A percentile compares a stretch with the other conserved stretches of the same genome.
These are phyloP conservation scores for Citrus medica DNA, from an alignment of 345 rosid genomes.

Conservation along the genomic window DNA sequence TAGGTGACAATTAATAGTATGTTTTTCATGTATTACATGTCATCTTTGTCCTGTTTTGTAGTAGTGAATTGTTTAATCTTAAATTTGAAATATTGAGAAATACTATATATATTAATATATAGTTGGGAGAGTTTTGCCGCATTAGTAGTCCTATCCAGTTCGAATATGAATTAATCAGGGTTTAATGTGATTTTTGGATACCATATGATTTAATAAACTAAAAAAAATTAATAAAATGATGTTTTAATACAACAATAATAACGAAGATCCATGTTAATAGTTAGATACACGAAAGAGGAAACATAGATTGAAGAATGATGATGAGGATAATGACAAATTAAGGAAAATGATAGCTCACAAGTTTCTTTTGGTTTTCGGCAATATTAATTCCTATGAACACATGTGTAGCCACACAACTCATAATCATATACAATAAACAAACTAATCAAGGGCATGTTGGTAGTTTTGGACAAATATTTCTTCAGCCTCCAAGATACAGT, in stretches of 20 bases:
- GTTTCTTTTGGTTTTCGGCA: neutral
- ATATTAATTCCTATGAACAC: too few relatives aligned
- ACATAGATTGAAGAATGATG: neutral
- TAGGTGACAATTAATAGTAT: too few relatives aligned
- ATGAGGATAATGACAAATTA: neutral
- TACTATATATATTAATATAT: too few relatives aligned
- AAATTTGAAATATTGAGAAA: neutral
- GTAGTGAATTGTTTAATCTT: too few relatives aligned
- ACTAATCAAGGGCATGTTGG: neutral
- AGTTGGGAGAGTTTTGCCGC: accelerated
- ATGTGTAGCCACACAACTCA: neutral
- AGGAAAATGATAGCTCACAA: neutral
- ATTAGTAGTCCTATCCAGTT: too few relatives aligned
- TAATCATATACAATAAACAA: neutral
- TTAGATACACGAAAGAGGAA: neutral
- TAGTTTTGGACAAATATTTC: neutral
- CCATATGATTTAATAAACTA: accelerated
- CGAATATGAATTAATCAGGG: too few relatives aligned
- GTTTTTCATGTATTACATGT: too few relatives aligned
- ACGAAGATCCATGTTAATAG: neutral
- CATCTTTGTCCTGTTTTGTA: too few relatives aligned
- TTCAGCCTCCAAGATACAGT: neutral
- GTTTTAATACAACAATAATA: neutral
- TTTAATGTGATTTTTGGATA: too few relatives aligned
- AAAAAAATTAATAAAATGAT: neutral